Evolutionary conservation across 306 rosid species (phyloP), one percentile per base, ranked within the genome.

Genomic region (Begonia fuchsioides): DNA sequence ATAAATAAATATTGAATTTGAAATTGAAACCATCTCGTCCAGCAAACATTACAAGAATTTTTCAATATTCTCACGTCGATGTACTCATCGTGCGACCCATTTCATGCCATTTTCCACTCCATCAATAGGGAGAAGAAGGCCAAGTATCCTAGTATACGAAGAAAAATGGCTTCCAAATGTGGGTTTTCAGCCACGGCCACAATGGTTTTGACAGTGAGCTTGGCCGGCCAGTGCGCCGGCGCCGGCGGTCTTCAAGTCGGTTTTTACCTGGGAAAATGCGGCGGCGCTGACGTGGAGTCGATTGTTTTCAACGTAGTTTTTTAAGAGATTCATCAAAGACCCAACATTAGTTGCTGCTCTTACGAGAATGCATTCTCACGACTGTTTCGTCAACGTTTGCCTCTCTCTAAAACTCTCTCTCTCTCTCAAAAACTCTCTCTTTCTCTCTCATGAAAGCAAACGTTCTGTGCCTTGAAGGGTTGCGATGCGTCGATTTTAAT

Each of bases 401-500:
- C 12, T 11, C 11, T 17, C 49, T 38, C 3, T 35, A n/a, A n/a
- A n/a, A n/a, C 12, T 49, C 3, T 14, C 3, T 17, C 17, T 15
- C 13, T 4, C 3, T 35, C 3, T 19, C 43, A 8, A 43, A 1
- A 6, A 26, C 7, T 26, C n/a, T n/a, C n/a, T n/a, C 4, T 26
- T 26, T 26, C 35, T 12, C 11, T 12, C 45, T 2, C 45, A 6
- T 41, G 45, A 26, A 5, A 26, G 45, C 13, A 40, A 6, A 10
- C 14, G 10, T 17, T 48, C 0, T 19, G 12, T 15, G 53, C 32
- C 10, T 5, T 44, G 18, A 14, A 73, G 79, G 79, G 75, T 49
- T 73, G 79, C 39, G 79, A 73, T 32, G 79, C 79, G 5, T 73
- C 72, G 8, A 18, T 73, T 58, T 62, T 73, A 46, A 32, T 68